Base-by-base conservation (phyloP, 768 basidiomycete species). In the Leccinellum albellum region DNA sequence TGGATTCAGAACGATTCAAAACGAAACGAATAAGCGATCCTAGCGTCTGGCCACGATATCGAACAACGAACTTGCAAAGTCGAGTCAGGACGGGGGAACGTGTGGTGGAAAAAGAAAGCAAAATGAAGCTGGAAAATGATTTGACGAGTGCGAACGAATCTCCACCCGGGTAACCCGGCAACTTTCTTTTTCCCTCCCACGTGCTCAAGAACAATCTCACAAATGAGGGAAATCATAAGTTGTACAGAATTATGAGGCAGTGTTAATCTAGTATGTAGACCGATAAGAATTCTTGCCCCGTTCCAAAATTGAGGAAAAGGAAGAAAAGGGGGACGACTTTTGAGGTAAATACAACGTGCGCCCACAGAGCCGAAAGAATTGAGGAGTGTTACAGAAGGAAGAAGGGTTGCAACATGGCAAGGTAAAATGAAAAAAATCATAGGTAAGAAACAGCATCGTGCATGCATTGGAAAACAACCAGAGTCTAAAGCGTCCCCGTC, bases 241-340 rank as follows among this genome's bases (percentile, higher is more conserved):
- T 15, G 61, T 70, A 70, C 61, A 66, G 66, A 49, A 49, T 49
- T 70, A 69, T 53, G 57, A 68, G 56, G 54, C 37, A 54, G 57
- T 59, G 64, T 54, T 70, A 68, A 58, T 70, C 68, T 68, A 70
- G n/a, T n/a, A n/a, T 50, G 51, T 63, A 60, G 50, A 56, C 63
- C 65, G 63, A 59, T 58, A 59, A n/a, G 62, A 57, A 59, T 50
- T 51, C 45, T 20, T 62, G 59, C 55, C 59, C 58, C 52, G n/a
- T 58, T 55, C 63, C 60, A 64, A 67, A 64, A 62, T 58, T 55
- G 45, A 46, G 32, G 12, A n/a, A 33, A 45, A 21, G n/a, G 24
- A 48, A 54, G n/a, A 9, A 49, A 40, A 17, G 5, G 7, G 31
- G 59, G 44, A 54, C 55, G 50, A 42, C 49, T 42, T 57, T 62